Percentiles rank a stretch among this genome's conserved stretches.
Conservation (phyloP, 257 asterid species). For the Forsythia viridissima region DNA sequence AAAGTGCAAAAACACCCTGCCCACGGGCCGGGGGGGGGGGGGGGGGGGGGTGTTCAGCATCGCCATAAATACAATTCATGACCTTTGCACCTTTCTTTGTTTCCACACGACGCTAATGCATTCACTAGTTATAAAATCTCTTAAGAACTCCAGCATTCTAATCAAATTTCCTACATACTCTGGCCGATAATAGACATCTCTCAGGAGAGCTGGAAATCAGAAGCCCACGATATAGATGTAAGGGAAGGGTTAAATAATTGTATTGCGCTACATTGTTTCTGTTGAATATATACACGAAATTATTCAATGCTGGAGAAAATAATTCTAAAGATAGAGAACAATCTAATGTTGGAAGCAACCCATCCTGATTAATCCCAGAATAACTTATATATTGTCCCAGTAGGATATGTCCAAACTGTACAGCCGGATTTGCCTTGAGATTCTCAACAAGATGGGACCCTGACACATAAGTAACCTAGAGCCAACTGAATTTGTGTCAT, state of each 20-base stretch:
- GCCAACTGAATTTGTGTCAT: background rate
- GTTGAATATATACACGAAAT: background rate
- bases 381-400: background rate
- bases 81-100: background rate
- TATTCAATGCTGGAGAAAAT: background rate
- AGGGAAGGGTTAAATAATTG: background rate
- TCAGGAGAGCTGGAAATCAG: background rate
- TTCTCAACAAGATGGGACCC: background rate
- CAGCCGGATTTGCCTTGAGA: background rate
- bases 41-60: too few species aligned
- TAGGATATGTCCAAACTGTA: background rate
- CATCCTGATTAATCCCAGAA: background rate
- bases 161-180: background rate
- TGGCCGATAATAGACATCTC: background rate
- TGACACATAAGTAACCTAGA: background rate
- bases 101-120: background rate
- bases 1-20: too few species aligned
- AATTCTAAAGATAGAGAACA: background rate
- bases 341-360: background rate
- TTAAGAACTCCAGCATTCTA: background rate
- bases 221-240: background rate
- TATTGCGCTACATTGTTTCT: background rate
- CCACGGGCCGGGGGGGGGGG: too few species aligned
- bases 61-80: too few species aligned
- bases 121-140: background rate